Evolutionary conservation across 2,329 filamentous ascomycete species (phyloP), one percentile per base, ranked within the genome.

Genomic region (Aurifilum marmelostoma): DNA sequence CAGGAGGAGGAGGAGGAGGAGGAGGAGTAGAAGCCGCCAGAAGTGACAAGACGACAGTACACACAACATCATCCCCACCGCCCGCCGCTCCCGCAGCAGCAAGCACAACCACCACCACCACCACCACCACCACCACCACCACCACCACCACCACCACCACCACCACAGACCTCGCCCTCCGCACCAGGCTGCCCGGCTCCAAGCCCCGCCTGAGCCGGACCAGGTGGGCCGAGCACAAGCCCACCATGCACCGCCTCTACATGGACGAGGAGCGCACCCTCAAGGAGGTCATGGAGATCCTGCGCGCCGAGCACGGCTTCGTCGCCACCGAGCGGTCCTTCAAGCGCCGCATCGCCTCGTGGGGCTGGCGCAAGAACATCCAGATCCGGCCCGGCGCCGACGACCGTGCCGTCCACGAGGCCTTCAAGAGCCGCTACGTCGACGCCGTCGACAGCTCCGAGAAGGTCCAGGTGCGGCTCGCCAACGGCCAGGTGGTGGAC

Each of bases 231-330:
- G 63, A n/a, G 52, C 52, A 69, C 16, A 60, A 67, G 68, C 68
- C 68, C n/a, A 69, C 34, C 3, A 69, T 69, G 14, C 60, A 41
- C 34, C 68, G 32, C 39, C 68, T 69, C 29, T 69, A 69, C 68
- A 63, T 69, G 68, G 68, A 67, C 24, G 65, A 69, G 61, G 65
- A 56, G 16, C 59, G 56, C 41, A 69, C 68, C 16, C 65, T 69
- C 27, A 69, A 69, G 68, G 65, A 69, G n/a, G 65, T 69, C 37
- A 66, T 69, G 65, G 66, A 66, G n/a, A 63, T 67, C 32, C 67
- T 69, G 68, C 60, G 43, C 43, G 29, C 34, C 14, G 65, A 69
- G 52, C 52, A 67, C 66, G 37, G 37, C 39, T 67, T 69, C 41
- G 32, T 59, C 32, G 56, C 56, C 18, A 59, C 56, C 12, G 56